Evolutionary conservation across 371 early-diverging fungal species (phyloP), one percentile per base, ranked within the genome.

Genomic region (Globomyces sp.): DNA sequence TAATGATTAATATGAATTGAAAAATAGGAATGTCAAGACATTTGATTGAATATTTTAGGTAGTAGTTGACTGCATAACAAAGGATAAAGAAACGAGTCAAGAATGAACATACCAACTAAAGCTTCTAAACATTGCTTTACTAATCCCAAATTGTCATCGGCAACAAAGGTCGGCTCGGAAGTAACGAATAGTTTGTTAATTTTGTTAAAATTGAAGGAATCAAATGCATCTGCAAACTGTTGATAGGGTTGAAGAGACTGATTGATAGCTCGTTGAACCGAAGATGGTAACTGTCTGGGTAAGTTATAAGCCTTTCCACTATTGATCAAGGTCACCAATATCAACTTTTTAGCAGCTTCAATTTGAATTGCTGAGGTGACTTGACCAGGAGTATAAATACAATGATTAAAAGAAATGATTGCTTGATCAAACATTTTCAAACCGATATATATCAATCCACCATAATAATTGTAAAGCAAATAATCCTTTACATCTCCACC

Each of bases 391-490:
- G 90, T 84, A 40, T 91, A 75, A 45, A 79, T 13, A 63, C 66
- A 63, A 42, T 68, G 36, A 11, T 73, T 70, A 52, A 90, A 80
- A 57, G 87, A 84, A 10, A 87, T 83, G 11, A 87, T 66, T 1
- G 94, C 91, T 4, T 83, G 73, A 5, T 79, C 84, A 76, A 77
- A 89, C 8, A 81, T 67, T 66, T 90, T 88, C 63, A 87, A 80
- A 39, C 83, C 87, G 10, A 87, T 83, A 64, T 85, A 87, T 24
- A 90, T 68, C 79, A 90, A 85, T 34, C 86, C 88, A 47, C 90
- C 90, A 68, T 92, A 90, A 74, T 92, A 93, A 63, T 88, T 82
- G 75, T 91, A 90, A 41, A 87, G 78, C 46, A 92, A 72, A 71
- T 86, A 87, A 59, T 83, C 83, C 53, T 51, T 44, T 9, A 82